These are phyloP conservation scores for Kluyveromyces dobzhanskii DNA, from an alignment of 805 yeast species.

Conservation along the genomic window DNA sequence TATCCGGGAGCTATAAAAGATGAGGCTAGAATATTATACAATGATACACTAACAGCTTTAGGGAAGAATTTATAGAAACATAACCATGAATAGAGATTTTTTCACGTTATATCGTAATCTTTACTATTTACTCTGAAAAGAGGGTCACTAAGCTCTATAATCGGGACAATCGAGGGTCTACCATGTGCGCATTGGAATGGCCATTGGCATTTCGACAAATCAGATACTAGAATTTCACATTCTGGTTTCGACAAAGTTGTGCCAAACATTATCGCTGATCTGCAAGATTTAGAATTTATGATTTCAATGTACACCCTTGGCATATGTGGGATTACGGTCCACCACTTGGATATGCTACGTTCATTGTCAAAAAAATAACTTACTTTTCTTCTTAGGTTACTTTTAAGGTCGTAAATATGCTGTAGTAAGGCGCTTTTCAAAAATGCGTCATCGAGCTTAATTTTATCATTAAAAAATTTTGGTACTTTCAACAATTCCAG, in stretches of 20 bases:
- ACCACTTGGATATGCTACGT: slow-evolving; percentile 32
- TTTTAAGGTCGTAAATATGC: slow-evolving; percentile 37
- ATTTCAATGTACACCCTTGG: slow-evolving; percentile 46
- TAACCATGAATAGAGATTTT: not conserved
- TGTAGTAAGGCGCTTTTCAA: slow-evolving; percentile 36
- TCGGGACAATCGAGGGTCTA: slow-evolving; percentile 61
- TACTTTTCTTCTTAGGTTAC: not conserved
- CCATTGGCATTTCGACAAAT: slow-evolving; percentile 39
- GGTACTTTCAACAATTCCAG: slow-evolving; percentile 33
- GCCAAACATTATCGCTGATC: slow-evolving; percentile 68
- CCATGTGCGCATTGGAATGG: slow-evolving; percentile 89
- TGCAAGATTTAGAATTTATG: slow-evolving; percentile 56
- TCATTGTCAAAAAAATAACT: no score
- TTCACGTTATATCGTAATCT: slow-evolving; percentile 2
- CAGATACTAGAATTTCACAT: slow-evolving; percentile 36
- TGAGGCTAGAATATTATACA: not conserved
- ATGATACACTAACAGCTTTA: not conserved
- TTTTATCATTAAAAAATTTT: slow-evolving; percentile 29
- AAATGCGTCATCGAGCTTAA: slow-evolving; percentile 21
- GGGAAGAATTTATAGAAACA: no score
- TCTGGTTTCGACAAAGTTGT: slow-evolving; percentile 35
- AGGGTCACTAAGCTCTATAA: not conserved
- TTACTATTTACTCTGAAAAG: not conserved
- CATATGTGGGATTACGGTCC: slow-evolving; percentile 32
- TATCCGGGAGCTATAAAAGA: not conserved